Base-by-base conservation (phyloP, 306 rosid species). In the Nissolia schottii region DNA sequence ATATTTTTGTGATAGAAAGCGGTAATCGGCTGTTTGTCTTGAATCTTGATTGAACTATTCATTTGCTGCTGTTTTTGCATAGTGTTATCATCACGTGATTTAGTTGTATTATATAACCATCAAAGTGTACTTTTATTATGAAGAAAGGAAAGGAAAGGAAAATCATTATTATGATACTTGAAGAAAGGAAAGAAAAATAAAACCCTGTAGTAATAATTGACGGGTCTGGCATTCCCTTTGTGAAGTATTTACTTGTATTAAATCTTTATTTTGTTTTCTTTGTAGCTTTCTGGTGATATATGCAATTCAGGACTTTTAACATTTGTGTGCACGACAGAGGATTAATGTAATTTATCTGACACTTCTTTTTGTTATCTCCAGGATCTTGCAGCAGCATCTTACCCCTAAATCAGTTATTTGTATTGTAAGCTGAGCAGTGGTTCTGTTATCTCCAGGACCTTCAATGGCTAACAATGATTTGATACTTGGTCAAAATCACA, bases 401-500 rank as follows among this genome's bases (percentile, higher is more conserved):
- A 23, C n/a, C 23, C 79, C 48, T 70, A 71, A 64, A 73, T 50
- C 48, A 14, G 68, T 31, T n/a, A 68, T 80, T 58, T 37, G 62
- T 31, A 56, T 66, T 35, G 54, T 59, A 66, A 85, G 50, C 70
- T 64, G 67, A 73, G 82, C 76, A 55, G 43, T 43, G 11, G 64
- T 25, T 63, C 69, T 71, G n/a, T 62, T 60, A 48, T 70, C n/a
- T n/a, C n/a, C n/a, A n/a, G n/a, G n/a, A 67, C 40, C 70, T 60
- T 69, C 70, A 73, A 90, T 90, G 97, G 90, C 96, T 29, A 90
- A 84, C 82, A 90, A 89, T 28, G 97, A 93, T 45, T 63, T 90
- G 86, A 80, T 93, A 68, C 92, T 93, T 32, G 96, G 96, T 64
- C 93, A 87, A 78, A 85, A 57, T 82, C 98, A 86, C 81, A 90